A percentile compares a stretch with the other conserved stretches of the same genome.
Conservation (phyloP, 2,329 filamentous ascomycete species). For the Aspergillus aculeatinus region DNA sequence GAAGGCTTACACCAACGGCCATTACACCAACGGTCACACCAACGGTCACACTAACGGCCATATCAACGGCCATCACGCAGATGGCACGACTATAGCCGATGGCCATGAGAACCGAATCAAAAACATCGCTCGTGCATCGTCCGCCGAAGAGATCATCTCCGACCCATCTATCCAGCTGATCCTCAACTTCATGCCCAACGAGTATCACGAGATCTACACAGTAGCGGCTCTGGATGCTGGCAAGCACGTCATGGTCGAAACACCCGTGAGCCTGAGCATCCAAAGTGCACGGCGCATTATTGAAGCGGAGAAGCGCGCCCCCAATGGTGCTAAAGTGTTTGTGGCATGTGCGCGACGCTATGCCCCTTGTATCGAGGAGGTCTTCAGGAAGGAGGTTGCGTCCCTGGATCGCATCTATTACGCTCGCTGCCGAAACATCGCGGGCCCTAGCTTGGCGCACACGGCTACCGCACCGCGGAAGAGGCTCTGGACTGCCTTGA, state of each 20-base stretch:
- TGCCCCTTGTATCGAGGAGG: slow-evolving; percentile 54
- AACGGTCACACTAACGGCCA: slow-evolving; percentile 1
- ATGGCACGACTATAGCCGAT: slow-evolving; percentile 2
- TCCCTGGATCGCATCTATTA: slow-evolving; percentile 56
- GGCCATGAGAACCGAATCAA: background rate
- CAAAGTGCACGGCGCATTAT: slow-evolving; percentile 50
- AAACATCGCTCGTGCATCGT: background rate
- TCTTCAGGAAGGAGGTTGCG: slow-evolving; percentile 54
- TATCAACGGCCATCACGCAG: background rate
- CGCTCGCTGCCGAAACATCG: slow-evolving; percentile 53
- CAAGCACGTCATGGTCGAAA: slow-evolving; percentile 62
- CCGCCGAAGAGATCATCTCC: slow-evolving; percentile 44
- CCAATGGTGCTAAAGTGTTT: slow-evolving; percentile 49
- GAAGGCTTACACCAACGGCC: background rate
- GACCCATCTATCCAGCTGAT: slow-evolving; percentile 43
- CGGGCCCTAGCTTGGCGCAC: slow-evolving; percentile 51
- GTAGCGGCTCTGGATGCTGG: slow-evolving; percentile 53
- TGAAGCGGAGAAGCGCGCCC: slow-evolving; percentile 48
- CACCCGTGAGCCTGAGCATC: slow-evolving; percentile 55
- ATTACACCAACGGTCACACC: background rate
- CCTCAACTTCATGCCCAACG: slow-evolving; percentile 57
- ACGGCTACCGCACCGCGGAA: slow-evolving; percentile 15
- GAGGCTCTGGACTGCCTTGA: background rate
- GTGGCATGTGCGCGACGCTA: slow-evolving; percentile 64
- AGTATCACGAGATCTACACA: slow-evolving; percentile 55